A percentile compares a stretch with the other conserved stretches of the same genome.
Conservation (phyloP, 2,329 filamentous ascomycete species). For the Penicillium sp. region DNA sequence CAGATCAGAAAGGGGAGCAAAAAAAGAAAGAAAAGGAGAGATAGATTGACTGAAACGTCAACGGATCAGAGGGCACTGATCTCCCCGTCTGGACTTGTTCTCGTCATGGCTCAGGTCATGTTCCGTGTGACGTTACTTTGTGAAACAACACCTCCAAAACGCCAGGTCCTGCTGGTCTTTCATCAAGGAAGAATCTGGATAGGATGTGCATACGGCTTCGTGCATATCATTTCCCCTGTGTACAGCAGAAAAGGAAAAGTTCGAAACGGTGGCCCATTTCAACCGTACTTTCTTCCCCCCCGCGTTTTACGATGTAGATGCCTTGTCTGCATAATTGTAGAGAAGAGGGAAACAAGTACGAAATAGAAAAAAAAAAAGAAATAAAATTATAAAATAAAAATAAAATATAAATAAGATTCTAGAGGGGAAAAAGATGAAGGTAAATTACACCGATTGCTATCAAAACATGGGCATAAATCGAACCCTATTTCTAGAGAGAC, state of each 20-base stretch:
- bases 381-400: not conserved
- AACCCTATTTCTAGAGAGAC: constrained; percentile 27
- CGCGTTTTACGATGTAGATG: not conserved
- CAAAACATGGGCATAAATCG: constrained; percentile 34
- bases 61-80: no score
- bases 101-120: constrained; percentile 28
- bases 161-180: constrained; percentile 26
- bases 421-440: constrained; percentile 14
- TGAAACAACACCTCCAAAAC: constrained; percentile 35
- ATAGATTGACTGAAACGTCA: constrained; percentile 23
- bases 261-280: not conserved
- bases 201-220: constrained; percentile 28
- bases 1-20: no score
- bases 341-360: not conserved
- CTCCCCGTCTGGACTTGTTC: constrained; percentile 7
- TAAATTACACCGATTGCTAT: constrained; percentile 27
- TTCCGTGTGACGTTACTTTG: constrained; percentile 39
- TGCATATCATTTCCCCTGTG: constrained; percentile 31
- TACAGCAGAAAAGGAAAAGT: constrained; percentile 17
- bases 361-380: not conserved
- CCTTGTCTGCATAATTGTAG: not conserved
- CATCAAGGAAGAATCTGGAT: constrained; percentile 19
- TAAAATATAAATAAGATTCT: constrained; percentile 4
- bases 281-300: not conserved
- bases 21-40: not conserved